Evolutionary conservation across 169 alveolate genomes (phyloP), one percentile per base, ranked within the genome.

Genomic region (Plasmodium gonderi): DNA sequence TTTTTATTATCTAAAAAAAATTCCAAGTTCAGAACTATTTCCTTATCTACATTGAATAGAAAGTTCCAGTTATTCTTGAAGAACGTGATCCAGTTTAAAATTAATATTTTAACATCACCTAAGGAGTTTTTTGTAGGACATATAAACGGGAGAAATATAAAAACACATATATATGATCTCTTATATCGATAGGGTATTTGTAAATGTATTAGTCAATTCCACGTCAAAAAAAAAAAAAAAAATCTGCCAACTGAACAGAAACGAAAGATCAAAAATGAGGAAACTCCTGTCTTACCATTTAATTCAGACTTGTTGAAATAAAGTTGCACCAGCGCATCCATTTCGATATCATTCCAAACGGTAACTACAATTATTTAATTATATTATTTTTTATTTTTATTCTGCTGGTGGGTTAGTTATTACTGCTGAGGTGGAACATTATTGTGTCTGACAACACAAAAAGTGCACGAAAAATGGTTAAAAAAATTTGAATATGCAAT

Each of bases 1-100:
- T 87, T 87, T 40, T 87, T 87, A 36, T 74, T 87, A 40, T 87
- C 93, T 49, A 87, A 67, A 79, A 87, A 87, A 60, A 87, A 87
- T 44, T 87, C 93, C 20, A 87, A 60, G 9, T 77, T 74, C 11
- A 87, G 72, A 67, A 87, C 68, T 3, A 87, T 78, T 12, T 87
- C 93, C 44, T 87, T 87, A 36, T 87, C 93, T 12, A 87, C 64
- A 54, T 40, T 76, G 17, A 87, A 87, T 38, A 87, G 45, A n/a
- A 17, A 2, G 33, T 60, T 65, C 93, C 93, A 87, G 72, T 87
- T 87, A 0, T 54, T 40, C 49, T 76, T 74, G 68, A 87, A 87
- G 79, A 87, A 87, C 14, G 60, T 42, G 3, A 75, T 85, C 93
- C 93, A 87, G 36, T 76, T 87, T 26, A 74, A n/a, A 23, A 87